Conservation (phyloP, 1,284 basidiomycete genomes). For the Ustilago shanxiensis region DNA sequence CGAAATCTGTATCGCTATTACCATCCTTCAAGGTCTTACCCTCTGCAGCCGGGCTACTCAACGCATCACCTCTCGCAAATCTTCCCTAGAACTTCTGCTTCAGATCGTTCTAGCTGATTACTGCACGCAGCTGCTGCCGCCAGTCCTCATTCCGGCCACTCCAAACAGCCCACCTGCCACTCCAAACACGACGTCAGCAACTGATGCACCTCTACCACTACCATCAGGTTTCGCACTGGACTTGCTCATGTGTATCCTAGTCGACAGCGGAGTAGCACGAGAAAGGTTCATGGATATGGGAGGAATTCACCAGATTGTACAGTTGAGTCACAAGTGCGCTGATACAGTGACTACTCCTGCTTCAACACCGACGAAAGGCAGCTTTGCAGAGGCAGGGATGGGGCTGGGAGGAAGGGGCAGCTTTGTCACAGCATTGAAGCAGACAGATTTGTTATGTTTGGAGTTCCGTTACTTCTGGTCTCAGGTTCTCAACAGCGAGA, state of each 20-base stretch:
- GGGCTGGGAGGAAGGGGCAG: constrained; percentile 3
- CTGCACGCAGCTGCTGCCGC: constrained; percentile 38
- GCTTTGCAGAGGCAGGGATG: constrained; percentile 6
- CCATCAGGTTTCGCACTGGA: constrained; percentile 49
- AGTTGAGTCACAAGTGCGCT: constrained; percentile 50
- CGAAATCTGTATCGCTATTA: constrained; percentile 42
- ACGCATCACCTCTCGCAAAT: constrained; percentile 40
- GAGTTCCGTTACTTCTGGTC: constrained; percentile 54
- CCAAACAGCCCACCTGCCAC: constrained; percentile 19
- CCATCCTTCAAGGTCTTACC: constrained; percentile 49
- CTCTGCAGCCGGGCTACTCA: constrained; percentile 34
- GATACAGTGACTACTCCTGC: constrained; percentile 39
- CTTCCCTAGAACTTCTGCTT: constrained; percentile 39
- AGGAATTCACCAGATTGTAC: constrained; percentile 45
- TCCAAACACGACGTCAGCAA: constrained; percentile 4
- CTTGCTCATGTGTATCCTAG: constrained; percentile 52
- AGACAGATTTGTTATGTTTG: constrained; percentile 50
- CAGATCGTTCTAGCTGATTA: constrained; percentile 45
- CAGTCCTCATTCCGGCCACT: constrained; percentile 25
- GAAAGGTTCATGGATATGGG: constrained; percentile 47
- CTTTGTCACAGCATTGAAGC: constrained; percentile 33
- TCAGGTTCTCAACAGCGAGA: constrained; percentile 28
- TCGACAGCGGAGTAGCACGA: constrained; percentile 31
- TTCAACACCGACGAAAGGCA: constrained; percentile 6
- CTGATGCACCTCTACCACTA: constrained; percentile 29